These are phyloP conservation scores for Pyronema omphalodes DNA, from an alignment of 495 filamentous ascomycete genomes.

Conservation along the genomic window DNA sequence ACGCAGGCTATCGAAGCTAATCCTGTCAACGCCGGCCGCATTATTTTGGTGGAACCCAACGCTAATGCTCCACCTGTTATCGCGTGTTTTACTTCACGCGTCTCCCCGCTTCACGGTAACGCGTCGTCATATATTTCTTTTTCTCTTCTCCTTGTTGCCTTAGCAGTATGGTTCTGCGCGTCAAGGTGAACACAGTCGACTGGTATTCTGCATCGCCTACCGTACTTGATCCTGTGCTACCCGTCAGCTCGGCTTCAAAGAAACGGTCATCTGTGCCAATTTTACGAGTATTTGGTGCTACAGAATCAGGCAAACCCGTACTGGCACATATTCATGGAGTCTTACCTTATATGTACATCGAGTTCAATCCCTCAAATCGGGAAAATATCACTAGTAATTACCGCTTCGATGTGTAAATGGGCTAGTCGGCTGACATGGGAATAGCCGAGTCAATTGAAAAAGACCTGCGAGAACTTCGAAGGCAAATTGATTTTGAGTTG, in stretches of 20 bases:
- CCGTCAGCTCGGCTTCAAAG: constrained; percentile 34
- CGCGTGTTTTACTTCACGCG: too few relatives aligned
- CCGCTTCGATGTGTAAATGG: constrained; percentile 1
- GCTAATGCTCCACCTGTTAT: too few relatives aligned
- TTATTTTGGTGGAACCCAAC: too few relatives aligned
- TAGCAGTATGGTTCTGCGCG: constrained; percentile 1
- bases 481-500: constrained; percentile 14
- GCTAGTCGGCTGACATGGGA: constrained; percentile 3
- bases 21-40: too few relatives aligned
- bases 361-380: constrained; percentile 28
- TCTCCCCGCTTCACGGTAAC: too few relatives aligned
- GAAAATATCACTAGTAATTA: background rate
- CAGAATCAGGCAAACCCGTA: constrained; percentile 88
- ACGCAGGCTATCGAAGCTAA: too few relatives aligned
- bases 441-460: background rate
- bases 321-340: constrained; percentile 93
- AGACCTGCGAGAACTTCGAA: constrained; percentile 7
- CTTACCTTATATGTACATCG: constrained; percentile 83
- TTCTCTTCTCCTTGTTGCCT: background rate
- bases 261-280: constrained; percentile 59
- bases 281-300: constrained; percentile 79
- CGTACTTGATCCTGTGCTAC: constrained; percentile 62
- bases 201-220: constrained; percentile 68
- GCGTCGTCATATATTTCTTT: too few relatives aligned
- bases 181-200: constrained; percentile 53